A percentile compares a stretch with the other conserved stretches of the same genome.
phyloP scores from a whole-genome alignment of 2,329 filamentous ascomycete genomes.

The Didymosphaeria variabile region DNA sequence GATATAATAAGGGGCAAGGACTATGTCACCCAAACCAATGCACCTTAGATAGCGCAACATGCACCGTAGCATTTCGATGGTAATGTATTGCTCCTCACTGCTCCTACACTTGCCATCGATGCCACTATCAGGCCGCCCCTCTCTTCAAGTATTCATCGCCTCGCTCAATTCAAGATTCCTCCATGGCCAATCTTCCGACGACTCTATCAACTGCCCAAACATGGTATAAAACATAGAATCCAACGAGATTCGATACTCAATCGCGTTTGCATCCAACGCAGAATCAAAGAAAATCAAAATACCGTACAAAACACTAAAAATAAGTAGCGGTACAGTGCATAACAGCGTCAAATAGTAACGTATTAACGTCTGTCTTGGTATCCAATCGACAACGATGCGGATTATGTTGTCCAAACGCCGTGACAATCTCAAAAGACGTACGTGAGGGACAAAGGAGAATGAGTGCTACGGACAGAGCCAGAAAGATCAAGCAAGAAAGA shows the following conservation, averaged over 20 bases:
- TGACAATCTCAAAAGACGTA: slow-evolving; percentile 5
- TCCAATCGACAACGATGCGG: neutral
- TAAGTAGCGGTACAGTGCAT: slow-evolving; percentile 7
- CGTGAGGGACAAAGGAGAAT: neutral
- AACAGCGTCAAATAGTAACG: slow-evolving; percentile 1
- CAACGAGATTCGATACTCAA: neutral
- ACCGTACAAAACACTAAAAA: slow-evolving; percentile 7
- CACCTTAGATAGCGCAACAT: too few relatives aligned
- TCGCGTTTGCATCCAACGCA: neutral
- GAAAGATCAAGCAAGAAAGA: neutral
- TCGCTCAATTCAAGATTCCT: neutral
- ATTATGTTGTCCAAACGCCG: slow-evolving; percentile 12
- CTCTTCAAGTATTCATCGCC: neutral
- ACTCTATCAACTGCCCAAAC: neutral
- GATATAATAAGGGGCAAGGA: too few relatives aligned
- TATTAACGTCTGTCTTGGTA: slow-evolving; percentile 1
- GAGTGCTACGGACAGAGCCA: neutral
- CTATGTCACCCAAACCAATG: too few relatives aligned
- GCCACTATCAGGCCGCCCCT: neutral
- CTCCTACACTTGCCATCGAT: neutral
- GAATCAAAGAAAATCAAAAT: neutral
- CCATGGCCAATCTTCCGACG: neutral
- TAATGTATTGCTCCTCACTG: neutral
- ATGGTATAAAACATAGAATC: slow-evolving; percentile 13
- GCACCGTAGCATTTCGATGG: neutral